Base-by-base conservation (phyloP, 2,329 filamentous ascomycete species). In the Elsinoe australis region DNA sequence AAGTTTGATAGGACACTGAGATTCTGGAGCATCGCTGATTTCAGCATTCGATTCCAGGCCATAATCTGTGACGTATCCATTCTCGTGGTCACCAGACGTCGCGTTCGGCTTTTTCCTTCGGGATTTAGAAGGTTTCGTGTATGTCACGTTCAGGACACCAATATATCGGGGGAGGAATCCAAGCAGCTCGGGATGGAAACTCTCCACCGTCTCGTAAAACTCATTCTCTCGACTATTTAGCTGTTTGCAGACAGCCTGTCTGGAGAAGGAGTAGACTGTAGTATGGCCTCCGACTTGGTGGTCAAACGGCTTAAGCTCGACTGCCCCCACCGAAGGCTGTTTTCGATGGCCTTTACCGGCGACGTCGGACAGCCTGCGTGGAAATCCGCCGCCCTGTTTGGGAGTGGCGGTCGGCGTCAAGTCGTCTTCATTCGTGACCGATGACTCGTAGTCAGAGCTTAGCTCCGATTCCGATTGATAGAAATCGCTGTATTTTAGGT, bases 281-380 rank as follows among this genome's bases (percentile, higher is more conserved):
- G 88, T 95, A 64, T 98, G 92, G 0, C 92, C 92, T 51, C 92
- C 92, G 49, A 98, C 92, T 67, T 98, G 92, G 67, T 98, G 92
- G 56, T 87, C 87, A 67, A 95, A 98, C 1, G 92, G 92, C 59
- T 95, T 95, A 52, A 98, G 74, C 65, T 96, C 89, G 56, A 98
- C 94, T 22, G 90, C 90, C 54, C 90, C 87, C 21, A 94, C 73
- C 2, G 89, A 87, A 66, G 66, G 32, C 62, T 62, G 70, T 56
- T 60, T 44, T 55, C 57, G 44, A 64, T 67, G 35, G 10, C 32
- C 34, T 17, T 34, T 38, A 14, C 44, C 44, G 10, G 33, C 22
- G 18, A 22, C 45, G 17, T 47, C 22, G 17, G 45, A 48, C 15
- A 31, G 14, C 4, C 45, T 19, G 7, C 33, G 12, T 12, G 32